Base-by-base conservation (phyloP, 257 asterid genomes). In the Nicotiana benthamiana region DNA sequence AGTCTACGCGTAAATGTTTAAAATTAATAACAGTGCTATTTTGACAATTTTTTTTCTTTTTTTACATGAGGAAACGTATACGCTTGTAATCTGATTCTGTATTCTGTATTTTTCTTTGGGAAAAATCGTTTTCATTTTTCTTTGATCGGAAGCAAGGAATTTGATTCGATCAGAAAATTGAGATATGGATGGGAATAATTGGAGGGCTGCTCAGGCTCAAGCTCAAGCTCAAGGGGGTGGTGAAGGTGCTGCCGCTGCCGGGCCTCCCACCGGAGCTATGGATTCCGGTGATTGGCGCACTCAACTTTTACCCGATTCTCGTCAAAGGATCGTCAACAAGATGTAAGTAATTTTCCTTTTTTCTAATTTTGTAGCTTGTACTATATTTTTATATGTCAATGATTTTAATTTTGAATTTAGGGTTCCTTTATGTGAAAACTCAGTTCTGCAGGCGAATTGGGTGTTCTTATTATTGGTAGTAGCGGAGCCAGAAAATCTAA, bases 281-380 rank as follows among this genome's bases (percentile, higher is more conserved):
- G 97, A 90, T 36, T 83, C 87, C 52, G 91, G 84, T 56, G 95
- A 91, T 80, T 94, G 98, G 98, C 87, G 94, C 90, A 81, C 80
- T 79, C 97, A 88, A 83, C 90, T 95, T 13, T 92, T 86, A 48
- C 85, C 89, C 0, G 92, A 90, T 79, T 86, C 93, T 53, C 91
- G 98, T 53, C 90, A 90, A 74, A 88, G 92, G 87, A 91, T 91
- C 64, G 98, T 93, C 6, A 92, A 90, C 80, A 92, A 89, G 88
- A 88, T 92, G 96, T 89, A 87, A 85, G 0, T 20, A 9, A 52
- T 32, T 36, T 22, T 59, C 24, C 1, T 51, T 17, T 75, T 74
- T 72, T 54, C 11, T 9, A 2, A 9, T 32, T 65, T 65, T 32
- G 75, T 9, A 18, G 3, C 26, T 36, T 66, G 81, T 40, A 2